These are phyloP conservation scores for Kalmusia sp. DNA, from an alignment of 2,329 filamentous ascomycete genomes.

Conservation along the genomic window DNA sequence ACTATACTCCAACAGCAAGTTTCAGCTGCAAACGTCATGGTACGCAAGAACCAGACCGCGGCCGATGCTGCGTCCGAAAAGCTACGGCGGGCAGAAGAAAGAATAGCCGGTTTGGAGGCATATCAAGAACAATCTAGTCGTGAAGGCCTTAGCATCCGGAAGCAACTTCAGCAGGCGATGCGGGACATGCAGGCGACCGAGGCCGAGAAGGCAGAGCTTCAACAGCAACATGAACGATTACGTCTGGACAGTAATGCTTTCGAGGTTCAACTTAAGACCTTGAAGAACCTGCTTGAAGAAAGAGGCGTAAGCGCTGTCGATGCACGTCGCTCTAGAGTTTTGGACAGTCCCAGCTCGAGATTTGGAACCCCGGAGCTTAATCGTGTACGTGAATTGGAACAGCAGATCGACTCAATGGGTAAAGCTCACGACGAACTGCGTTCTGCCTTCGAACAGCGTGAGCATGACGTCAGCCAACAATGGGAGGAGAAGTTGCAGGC, in stretches of 20 bases:
- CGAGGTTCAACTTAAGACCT: slow-evolving; percentile 86
- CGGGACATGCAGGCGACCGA: slow-evolving; percentile 85
- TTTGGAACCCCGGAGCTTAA: slow-evolving; percentile 80
- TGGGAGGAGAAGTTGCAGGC: slow-evolving; percentile 94
- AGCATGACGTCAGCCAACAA: slow-evolving; percentile 84
- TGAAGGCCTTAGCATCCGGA: slow-evolving; percentile 86
- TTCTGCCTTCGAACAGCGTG: slow-evolving; percentile 75
- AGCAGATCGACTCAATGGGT: slow-evolving; percentile 78
- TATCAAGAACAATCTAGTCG: slow-evolving; percentile 97
- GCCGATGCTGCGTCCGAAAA: slow-evolving; percentile 88
- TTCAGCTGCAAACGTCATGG: slow-evolving; percentile 76
- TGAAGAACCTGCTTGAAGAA: slow-evolving; percentile 91
- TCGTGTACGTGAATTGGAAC: slow-evolving; percentile 84
- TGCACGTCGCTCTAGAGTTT: slow-evolving; percentile 72
- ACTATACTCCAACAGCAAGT: slow-evolving; percentile 80
- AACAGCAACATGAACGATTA: slow-evolving; percentile 81
- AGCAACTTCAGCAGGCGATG: slow-evolving; percentile 85
- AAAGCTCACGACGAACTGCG: slow-evolving; percentile 88
- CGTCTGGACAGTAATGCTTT: slow-evolving; percentile 95
- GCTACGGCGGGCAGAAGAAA: slow-evolving; percentile 89
- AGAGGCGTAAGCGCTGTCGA: slow-evolving; percentile 83
- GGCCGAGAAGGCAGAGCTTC: slow-evolving; percentile 80
- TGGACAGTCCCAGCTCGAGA: slow-evolving; percentile 75
- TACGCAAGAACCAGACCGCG: slow-evolving; percentile 87
- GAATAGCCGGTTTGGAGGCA: slow-evolving; percentile 93